Evolutionary conservation across 805 yeast genomes (phyloP).

Genomic region (Tetrapisispora iriomotensis): DNA sequence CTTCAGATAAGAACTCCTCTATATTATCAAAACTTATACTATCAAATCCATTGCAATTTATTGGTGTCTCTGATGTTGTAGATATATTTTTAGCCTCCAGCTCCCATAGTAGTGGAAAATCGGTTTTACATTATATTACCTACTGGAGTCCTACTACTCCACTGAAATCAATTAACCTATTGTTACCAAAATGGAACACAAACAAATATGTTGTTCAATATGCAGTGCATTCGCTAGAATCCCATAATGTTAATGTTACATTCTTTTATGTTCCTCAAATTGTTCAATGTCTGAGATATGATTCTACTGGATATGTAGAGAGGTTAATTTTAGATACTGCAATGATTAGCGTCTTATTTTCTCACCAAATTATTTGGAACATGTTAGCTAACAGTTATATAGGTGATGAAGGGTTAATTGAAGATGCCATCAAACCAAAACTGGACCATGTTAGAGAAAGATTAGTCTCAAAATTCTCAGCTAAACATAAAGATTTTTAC

Average conservation of each 20-base stretch:
- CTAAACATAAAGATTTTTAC: slow-evolving; percentile 56
- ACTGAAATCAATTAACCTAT: slow-evolving; percentile 72
- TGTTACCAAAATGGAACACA: slow-evolving; percentile 61
- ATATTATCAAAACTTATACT: slow-evolving; percentile 37
- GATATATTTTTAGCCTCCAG: slow-evolving; percentile 10
- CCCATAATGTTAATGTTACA: slow-evolving; percentile 76
- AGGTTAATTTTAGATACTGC: slow-evolving; percentile 88
- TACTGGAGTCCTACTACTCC: slow-evolving; percentile 77
- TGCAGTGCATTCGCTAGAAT: slow-evolving; percentile 80
- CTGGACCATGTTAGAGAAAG: slow-evolving; percentile 61
- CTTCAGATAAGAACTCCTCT: slow-evolving; percentile 19
- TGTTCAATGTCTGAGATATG: slow-evolving; percentile 84
- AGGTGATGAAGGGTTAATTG: slow-evolving; percentile 75
- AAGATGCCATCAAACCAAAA: slow-evolving; percentile 74
- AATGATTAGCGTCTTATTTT: slow-evolving; percentile 78
- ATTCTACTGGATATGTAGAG: slow-evolving; percentile 74
- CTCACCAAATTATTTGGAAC: slow-evolving; percentile 98
- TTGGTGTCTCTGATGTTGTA: slow-evolving; percentile 17
- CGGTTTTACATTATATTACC: slow-evolving; percentile 31
- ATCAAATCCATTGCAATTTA: slow-evolving; percentile 44
- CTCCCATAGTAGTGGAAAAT: slow-evolving; percentile 2
- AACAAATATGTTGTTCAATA: slow-evolving; percentile 70
- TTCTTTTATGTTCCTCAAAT: slow-evolving; percentile 98
- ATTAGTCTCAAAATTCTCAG: slow-evolving; percentile 54
- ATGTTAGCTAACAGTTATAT: slow-evolving; percentile 87